These are phyloP conservation scores for Rosa persica DNA, from an alignment of 306 rosid species.

Conservation along the genomic window DNA sequence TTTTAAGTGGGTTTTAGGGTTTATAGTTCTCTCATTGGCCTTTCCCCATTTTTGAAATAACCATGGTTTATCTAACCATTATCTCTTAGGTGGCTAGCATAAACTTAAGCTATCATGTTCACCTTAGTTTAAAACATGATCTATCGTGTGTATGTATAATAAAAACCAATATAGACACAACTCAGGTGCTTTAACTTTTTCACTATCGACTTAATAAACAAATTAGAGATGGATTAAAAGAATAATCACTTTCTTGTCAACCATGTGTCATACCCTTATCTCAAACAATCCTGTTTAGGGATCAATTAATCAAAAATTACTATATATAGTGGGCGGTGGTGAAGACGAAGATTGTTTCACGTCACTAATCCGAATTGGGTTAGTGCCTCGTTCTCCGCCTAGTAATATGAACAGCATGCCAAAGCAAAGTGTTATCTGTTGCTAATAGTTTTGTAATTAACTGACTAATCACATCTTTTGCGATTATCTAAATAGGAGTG, in stretches of 20 bases:
- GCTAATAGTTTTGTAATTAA: neutral
- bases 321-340: neutral
- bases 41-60: neutral
- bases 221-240: constrained; percentile 23
- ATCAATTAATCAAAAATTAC: neutral
- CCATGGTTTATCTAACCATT: neutral
- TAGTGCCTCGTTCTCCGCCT: neutral
- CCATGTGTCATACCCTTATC: neutral
- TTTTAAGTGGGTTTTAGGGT: neutral
- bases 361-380: constrained; percentile 11
- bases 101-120: neutral
- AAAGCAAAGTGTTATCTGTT: constrained; percentile 31
- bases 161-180: constrained; percentile 17
- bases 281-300: neutral
- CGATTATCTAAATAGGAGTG: constrained; percentile 37
- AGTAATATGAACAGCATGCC: constrained; percentile 21
- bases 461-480: constrained; percentile 19
- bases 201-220: constrained; percentile 21
- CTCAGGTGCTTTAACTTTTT: constrained; percentile 6
- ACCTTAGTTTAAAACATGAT: constrained; percentile 25
- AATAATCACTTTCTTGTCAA: neutral
- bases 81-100: neutral
- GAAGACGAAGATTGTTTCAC: neutral
- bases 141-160: neutral
- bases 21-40: neutral